Conservation (phyloP, 1,284 basidiomycete genomes). For the Agroathelia rolfsii region DNA sequence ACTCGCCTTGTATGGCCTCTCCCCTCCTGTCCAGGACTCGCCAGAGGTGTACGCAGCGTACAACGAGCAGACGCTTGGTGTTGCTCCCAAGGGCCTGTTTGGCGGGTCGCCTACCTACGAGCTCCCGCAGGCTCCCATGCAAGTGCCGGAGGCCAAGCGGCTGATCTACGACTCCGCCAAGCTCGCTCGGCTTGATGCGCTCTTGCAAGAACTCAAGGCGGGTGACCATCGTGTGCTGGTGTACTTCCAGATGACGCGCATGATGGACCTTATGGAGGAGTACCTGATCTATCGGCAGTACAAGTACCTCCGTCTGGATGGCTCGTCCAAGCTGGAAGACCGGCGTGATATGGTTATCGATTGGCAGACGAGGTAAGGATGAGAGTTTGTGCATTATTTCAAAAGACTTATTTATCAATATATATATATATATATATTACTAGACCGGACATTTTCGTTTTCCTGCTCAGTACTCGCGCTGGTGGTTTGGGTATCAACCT, state of each 20-base stretch:
- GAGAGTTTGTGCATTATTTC: neutral
- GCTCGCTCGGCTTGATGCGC: slow-evolving; percentile 80
- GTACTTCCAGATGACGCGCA: slow-evolving; percentile 99
- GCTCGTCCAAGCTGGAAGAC: slow-evolving; percentile 92
- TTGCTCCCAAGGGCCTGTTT: slow-evolving; percentile 66
- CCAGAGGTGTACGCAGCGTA: slow-evolving; percentile 43
- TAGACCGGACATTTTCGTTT: slow-evolving; percentile 92
- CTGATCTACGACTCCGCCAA: slow-evolving; percentile 97
- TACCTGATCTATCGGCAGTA: slow-evolving; percentile 97
- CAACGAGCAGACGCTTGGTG: slow-evolving; percentile 43
- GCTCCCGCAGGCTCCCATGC: slow-evolving; percentile 79
- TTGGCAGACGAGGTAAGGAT: slow-evolving; percentile 91
- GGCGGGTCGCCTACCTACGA: slow-evolving; percentile 63
- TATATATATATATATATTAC: slow-evolving; percentile 8
- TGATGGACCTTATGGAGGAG: slow-evolving; percentile 99
- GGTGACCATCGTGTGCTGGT: slow-evolving; percentile 92
- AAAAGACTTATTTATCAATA: slow-evolving; percentile 1
- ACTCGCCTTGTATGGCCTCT: slow-evolving; percentile 79
- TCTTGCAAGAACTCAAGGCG: slow-evolving; percentile 88
- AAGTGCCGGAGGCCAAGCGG: slow-evolving; percentile 91
- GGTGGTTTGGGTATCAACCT: slow-evolving; percentile 98
- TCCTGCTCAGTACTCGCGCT: slow-evolving; percentile 92
- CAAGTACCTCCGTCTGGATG: slow-evolving; percentile 95
- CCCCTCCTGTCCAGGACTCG: slow-evolving; percentile 59
- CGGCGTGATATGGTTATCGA: slow-evolving; percentile 98